A percentile compares a stretch with the other conserved stretches of the same genome.
phyloP scores from a whole-genome alignment of 139 green algal genomes.

The Penium margaritaceum region DNA sequence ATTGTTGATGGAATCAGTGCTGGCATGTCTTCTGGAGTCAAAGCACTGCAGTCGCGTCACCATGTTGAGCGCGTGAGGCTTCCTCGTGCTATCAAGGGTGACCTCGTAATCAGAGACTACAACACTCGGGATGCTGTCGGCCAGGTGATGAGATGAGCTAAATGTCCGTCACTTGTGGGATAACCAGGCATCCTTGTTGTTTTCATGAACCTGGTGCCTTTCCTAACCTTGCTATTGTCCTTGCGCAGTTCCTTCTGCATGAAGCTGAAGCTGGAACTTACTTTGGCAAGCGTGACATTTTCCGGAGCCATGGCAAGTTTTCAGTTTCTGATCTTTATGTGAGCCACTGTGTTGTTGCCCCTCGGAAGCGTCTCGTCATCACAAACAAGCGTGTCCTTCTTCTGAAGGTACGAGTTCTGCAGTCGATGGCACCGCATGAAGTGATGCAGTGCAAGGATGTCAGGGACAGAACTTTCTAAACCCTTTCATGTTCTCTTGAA shows the following conservation, averaged over 20 bases:
- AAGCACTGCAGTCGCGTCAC: background rate
- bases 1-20: background rate
- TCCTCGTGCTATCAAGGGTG: background rate
- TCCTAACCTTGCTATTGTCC: background rate
- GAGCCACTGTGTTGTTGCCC: background rate
- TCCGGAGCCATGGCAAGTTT: conserved; percentile 1
- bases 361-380: background rate
- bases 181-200: background rate
- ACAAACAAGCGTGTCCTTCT: background rate
- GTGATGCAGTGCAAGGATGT: too few species aligned
- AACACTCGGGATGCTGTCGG: background rate
- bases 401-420: background rate
- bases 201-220: background rate
- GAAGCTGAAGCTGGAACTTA: background rate
- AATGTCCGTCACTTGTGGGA: too few species aligned
- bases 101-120: background rate
- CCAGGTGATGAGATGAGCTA: conserved; percentile 15
- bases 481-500: background rate
- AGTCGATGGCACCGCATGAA: background rate
- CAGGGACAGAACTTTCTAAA: background rate
- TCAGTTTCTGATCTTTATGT: background rate
- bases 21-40: background rate
- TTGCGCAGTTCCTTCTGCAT: background rate
- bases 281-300: conserved; percentile 6
- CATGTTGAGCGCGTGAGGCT: background rate